Base-by-base conservation (phyloP, 305 asterid genomes). In the Rubia peregrina region DNA sequence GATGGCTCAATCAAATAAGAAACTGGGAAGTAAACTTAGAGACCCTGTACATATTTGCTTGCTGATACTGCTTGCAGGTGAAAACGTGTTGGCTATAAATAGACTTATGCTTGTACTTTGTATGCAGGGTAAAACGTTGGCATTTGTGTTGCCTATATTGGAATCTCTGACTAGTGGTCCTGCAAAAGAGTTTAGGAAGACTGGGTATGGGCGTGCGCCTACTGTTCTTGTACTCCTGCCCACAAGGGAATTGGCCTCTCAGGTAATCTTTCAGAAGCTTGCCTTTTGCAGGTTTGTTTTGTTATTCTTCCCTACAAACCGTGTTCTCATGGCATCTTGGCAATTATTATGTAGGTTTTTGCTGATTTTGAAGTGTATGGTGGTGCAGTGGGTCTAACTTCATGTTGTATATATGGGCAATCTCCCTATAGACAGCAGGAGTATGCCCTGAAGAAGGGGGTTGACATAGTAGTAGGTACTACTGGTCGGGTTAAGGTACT, bases 191-290 rank as follows among this genome's bases (percentile, higher is more conserved):
- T 55, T 82, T 9, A 70, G 93, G 16, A 94, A 79, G 78, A 94
- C 87, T 71, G 97, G 96, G 70, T 85, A 87, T 71, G 96, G 98
- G 69, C 83, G 89, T 73, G 70, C 90, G 30, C 99, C 98, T 1
- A 90, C 90, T 80, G 97, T 94, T 84, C 87, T 94, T 59, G 95
- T 89, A 70, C 98, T 94, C 30, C 80, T 94, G 60, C 99, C 99
- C 69, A 94, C 99, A 46, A 88, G 99, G 80, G 99, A 94, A 74
- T 82, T 91, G 84, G 98, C 99, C 61, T 72, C 40, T 61, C 88
- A 83, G 84, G 87, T 83, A 78, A 41, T 61, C 44, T 11, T 19
- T 24, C 8, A 19, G 48, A 22, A 19, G 30, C 73, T 26, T 17
- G 5, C 17, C 5, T 56, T 19, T 56, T 38, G 61, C 11, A 57